Conservation (phyloP, 1,139 yeast genomes). For the Hanseniaspora uvarum region DNA sequence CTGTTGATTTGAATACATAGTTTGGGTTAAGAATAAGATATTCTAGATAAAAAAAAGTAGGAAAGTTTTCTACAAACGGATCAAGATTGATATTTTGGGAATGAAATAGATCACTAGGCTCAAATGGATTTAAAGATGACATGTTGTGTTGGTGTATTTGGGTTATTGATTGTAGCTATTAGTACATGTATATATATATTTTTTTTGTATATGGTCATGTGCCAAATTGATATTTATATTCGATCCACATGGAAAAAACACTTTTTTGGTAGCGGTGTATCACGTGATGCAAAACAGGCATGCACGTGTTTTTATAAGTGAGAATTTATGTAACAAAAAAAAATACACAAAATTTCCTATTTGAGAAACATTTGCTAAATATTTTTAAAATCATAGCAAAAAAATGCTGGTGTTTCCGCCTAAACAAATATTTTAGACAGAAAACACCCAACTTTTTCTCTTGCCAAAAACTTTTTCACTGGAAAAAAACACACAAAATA, state of each 20-base stretch:
- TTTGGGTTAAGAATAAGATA: constrained; percentile 84
- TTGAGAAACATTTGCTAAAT: no score
- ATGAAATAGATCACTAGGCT: constrained; percentile 68
- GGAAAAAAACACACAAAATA: no score
- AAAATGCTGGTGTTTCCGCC: no score
- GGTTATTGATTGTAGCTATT: background rate
- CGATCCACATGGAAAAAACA: no score
- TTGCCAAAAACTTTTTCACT: background rate
- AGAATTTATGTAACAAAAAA: no score
- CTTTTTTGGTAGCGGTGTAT: no score
- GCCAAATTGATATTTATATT: no score
- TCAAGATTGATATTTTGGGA: constrained; percentile 73
- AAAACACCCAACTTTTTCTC: background rate
- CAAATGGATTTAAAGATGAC: constrained; percentile 50
- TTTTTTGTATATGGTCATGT: no score
- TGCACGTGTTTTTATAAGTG: no score
- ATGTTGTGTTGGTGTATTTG: constrained; percentile 40
- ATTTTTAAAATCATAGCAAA: no score
- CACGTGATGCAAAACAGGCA: no score
- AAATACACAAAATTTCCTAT: background rate
- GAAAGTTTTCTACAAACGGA: constrained; percentile 82
- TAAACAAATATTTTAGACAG: background rate
- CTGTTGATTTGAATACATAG: constrained; percentile 65
- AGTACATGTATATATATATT: no score
- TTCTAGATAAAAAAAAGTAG: constrained; percentile 70